phyloP scores from a whole-genome alignment of 805 yeast species.

The Starmerella khaoyaiensis region DNA sequence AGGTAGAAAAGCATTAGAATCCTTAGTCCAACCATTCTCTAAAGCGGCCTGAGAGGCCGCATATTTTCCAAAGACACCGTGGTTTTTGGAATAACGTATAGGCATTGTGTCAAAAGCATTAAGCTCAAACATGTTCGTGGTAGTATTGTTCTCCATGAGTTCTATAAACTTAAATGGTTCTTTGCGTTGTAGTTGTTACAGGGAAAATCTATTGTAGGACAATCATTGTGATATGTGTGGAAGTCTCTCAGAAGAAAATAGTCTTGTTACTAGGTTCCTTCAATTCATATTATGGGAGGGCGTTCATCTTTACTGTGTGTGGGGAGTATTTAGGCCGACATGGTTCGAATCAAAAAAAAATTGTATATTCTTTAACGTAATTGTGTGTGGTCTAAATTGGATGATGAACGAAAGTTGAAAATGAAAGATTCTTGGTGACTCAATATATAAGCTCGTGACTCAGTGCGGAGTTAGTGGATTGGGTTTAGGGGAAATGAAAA shows the following conservation, averaged over 20 bases:
- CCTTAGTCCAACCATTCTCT: constrained; percentile 22
- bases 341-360: constrained; percentile 1
- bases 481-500: too few species aligned
- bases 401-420: constrained; percentile 12
- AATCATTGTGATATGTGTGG: constrained; percentile 8
- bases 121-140: constrained; percentile 6
- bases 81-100: constrained; percentile 21
- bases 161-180: background rate
- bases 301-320: constrained; percentile 7
- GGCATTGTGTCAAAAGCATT: constrained; percentile 9
- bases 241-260: constrained; percentile 2
- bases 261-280: constrained; percentile 5
- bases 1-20: constrained; percentile 5
- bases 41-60: constrained; percentile 25
- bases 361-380: constrained; percentile 5
- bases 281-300: constrained; percentile 5
- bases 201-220: constrained; percentile 3
- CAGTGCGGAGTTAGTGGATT: background rate
- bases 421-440: background rate
- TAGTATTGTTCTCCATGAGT: constrained; percentile 3
- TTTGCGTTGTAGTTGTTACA: background rate
- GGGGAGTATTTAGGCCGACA: constrained; percentile 18
- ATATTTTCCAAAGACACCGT: constrained; percentile 26
- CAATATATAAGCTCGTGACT: constrained; percentile 9
- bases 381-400: constrained; percentile 11